Percentiles rank a stretch among this genome's conserved stretches.
Conservation (phyloP, 352 stramenopile genomes). For the Phytophthora meadii region DNA sequence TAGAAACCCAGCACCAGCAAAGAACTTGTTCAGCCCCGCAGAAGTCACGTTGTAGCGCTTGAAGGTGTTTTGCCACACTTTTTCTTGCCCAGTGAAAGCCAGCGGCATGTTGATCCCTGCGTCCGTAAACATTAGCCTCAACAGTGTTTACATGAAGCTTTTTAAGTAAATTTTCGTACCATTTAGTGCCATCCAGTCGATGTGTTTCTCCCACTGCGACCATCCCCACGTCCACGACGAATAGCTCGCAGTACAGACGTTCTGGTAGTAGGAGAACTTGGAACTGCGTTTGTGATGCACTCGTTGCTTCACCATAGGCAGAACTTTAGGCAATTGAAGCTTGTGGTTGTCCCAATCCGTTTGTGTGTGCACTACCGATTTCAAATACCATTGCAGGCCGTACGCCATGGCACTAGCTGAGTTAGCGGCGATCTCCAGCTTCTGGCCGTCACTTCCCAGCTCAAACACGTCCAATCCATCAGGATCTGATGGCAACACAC, state of each 20-base stretch:
- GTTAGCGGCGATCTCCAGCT: constrained; percentile 61
- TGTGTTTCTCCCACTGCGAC: constrained; percentile 89
- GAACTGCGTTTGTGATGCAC: constrained; percentile 62
- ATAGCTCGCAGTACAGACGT: constrained; percentile 94
- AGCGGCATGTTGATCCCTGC: constrained; percentile 89
- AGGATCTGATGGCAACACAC: constrained; percentile 40
- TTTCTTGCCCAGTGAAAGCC: constrained; percentile 91
- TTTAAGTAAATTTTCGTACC: constrained; percentile 31
- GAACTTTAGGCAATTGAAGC: constrained; percentile 57
- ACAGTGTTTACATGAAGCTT: too few species aligned
- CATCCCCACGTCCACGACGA: constrained; percentile 90
- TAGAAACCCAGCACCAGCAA: constrained; percentile 88
- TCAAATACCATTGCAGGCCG: constrained; percentile 82
- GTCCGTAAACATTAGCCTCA: too few species aligned
- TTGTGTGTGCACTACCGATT: constrained; percentile 73
- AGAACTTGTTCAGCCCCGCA: constrained; percentile 86
- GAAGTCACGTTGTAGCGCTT: constrained; percentile 82
- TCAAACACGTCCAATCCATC: constrained; percentile 75
- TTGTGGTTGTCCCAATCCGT: constrained; percentile 85
- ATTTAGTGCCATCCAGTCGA: constrained; percentile 95
- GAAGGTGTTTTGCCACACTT: constrained; percentile 90
- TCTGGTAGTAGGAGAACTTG: constrained; percentile 92
- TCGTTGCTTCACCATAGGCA: constrained; percentile 47
- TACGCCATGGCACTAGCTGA: constrained; percentile 75
- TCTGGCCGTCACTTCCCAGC: constrained; percentile 48